Conservation (phyloP, 2,329 filamentous ascomycete species). For the Anthostomella pinea region DNA sequence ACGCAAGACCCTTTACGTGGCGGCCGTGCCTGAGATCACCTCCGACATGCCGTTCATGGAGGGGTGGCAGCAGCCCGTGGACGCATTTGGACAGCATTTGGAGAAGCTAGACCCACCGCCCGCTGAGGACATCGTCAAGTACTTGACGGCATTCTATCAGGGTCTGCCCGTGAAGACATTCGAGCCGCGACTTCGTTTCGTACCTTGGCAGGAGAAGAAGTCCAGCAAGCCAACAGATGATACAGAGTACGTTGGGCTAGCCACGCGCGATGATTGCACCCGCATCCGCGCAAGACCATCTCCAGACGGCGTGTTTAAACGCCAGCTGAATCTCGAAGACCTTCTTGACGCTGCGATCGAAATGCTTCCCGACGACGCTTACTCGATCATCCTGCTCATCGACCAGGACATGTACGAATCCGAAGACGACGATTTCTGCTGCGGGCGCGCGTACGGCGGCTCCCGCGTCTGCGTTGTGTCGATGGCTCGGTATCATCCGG, state of each 20-base stretch:
- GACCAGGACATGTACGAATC: constrained; percentile 65
- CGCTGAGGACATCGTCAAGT: constrained; percentile 32
- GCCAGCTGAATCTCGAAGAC: constrained; percentile 59
- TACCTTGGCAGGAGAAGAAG: constrained; percentile 41
- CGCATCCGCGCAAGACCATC: constrained; percentile 51
- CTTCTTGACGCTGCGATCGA: constrained; percentile 55
- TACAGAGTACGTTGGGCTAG: constrained; percentile 11
- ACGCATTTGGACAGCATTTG: constrained; percentile 1
- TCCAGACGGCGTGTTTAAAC: constrained; percentile 43
- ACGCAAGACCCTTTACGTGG: constrained; percentile 54
- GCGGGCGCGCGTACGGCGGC: constrained; percentile 63
- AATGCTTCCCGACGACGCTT: constrained; percentile 55
- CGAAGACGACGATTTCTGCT: constrained; percentile 65
- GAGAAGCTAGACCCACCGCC: constrained; percentile 21
- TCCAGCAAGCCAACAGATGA: constrained; percentile 7
- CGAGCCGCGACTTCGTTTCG: constrained; percentile 41
- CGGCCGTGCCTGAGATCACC: constrained; percentile 41
- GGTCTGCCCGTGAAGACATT: constrained; percentile 49
- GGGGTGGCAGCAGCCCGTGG: constrained; percentile 38
- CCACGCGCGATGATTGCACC: constrained; percentile 33
- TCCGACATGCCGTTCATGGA: constrained; percentile 36
- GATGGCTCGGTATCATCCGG: constrained; percentile 59
- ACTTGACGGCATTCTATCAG: constrained; percentile 49
- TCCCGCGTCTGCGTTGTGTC: constrained; percentile 62
- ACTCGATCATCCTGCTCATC: constrained; percentile 54